phyloP scores from a whole-genome alignment of 441 rosid species.

The Jatropha multifida region DNA sequence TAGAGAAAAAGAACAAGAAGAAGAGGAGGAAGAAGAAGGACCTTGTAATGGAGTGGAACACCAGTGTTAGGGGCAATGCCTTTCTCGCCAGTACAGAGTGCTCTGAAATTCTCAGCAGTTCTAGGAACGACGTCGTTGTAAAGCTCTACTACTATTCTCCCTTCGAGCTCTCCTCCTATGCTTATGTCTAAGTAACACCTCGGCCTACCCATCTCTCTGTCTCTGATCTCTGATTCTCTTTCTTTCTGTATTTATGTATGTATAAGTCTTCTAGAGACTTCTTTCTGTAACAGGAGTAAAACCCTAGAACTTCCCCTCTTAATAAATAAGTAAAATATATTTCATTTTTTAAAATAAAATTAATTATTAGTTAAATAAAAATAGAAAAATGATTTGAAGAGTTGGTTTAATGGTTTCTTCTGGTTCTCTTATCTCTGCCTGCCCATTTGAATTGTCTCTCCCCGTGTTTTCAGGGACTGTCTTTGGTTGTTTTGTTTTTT shows the following conservation, averaged over 20 bases:
- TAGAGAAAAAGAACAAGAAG: not conserved
- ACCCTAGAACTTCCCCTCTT: not conserved
- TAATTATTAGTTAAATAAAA: not conserved
- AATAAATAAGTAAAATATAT: not conserved
- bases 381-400: not conserved
- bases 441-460: not conserved
- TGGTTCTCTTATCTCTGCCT: not conserved
- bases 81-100: conserved; percentile 90
- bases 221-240: not conserved
- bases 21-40: conserved; percentile 8
- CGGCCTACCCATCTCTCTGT: conserved; percentile 47
- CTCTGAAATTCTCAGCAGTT: conserved; percentile 90
- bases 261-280: not conserved
- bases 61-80: conserved; percentile 82
- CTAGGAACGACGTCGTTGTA: conserved; percentile 80
- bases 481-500: too few relatives aligned
- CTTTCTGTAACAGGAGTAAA: not conserved
- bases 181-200: conserved; percentile 86
- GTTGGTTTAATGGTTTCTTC: not conserved
- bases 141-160: conserved; percentile 88
- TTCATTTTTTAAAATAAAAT: too few relatives aligned
- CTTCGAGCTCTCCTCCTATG: conserved; percentile 90
- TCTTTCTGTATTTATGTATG: not conserved
- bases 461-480: conserved; percentile 1
- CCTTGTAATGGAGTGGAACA: conserved; percentile 91